Evolutionary conservation across 106 monocot species (phyloP), one percentile per base, ranked within the genome.

Genomic region (Ottelia alismoides): DNA sequence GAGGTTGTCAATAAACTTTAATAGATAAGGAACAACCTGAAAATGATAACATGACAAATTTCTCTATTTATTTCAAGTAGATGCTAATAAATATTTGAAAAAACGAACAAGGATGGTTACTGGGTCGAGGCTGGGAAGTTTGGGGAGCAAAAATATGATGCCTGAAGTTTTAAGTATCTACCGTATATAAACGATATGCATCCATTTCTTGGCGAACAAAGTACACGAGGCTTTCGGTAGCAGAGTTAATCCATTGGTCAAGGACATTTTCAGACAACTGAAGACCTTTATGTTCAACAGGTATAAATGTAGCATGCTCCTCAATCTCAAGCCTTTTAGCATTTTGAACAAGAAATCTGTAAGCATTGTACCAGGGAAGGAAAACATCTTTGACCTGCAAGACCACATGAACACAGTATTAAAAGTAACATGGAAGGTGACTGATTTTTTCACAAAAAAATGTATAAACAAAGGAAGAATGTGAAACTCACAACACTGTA

Each of bases 351-450:
- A 98, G 76, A 45, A 98, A 98, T 47, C 96, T 85, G 35, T 98
- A 98, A 30, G 96, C 96, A 82, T 98, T 98, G 52, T 98, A 98
- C 96, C 96, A 98, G 22, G 96, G 96, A 52, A 98, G 85, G 69
- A 98, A 98, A 45, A 98, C 96, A 72, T 98, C 96, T 70, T 98
- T 98, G 52, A 98, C 88, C 94, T 96, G 63, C 47, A 68, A 30
- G 44, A 20, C 22, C 4, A 31, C 17, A 46, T 12, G 14, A 45
- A 7, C 17, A 29, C 14, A 7, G 22, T 40, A 30, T 56, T 31
- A 17, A 3, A 19, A 6, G n/a, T n/a, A n/a, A n/a, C n/a, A n/a
- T n/a, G n/a, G n/a, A n/a, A n/a, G n/a, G n/a, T n/a, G n/a, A n/a
- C n/a, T n/a, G n/a, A n/a, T n/a, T n/a, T n/a, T n/a, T n/a, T n/a